Evolutionary conservation across 2,329 filamentous ascomycete genomes (phyloP).

Genomic region (Raffaelea albimanens): DNA sequence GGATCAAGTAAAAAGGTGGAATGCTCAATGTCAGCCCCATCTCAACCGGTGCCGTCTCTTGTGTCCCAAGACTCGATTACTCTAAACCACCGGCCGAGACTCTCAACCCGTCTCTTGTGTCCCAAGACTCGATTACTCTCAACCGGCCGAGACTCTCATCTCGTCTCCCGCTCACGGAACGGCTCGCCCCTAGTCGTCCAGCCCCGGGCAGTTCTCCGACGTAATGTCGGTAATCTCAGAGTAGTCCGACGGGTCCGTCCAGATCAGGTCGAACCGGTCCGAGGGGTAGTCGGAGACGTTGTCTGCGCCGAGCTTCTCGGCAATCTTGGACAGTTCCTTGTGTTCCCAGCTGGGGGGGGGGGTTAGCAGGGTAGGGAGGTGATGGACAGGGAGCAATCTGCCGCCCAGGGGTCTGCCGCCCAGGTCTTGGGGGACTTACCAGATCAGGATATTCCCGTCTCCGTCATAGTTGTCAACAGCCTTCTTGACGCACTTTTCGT

Average conservation of each 20-base stretch:
- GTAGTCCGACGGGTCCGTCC: conserved; percentile 45
- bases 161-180: no score
- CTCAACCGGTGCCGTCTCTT: no score
- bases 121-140: not conserved
- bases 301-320: conserved; percentile 38
- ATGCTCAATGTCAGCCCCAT: no score
- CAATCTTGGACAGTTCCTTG: conserved; percentile 40
- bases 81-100: no score
- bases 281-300: conserved; percentile 40
- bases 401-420: no score
- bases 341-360: conserved; percentile 24
- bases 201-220: conserved; percentile 43
- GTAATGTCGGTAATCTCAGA: conserved; percentile 30
- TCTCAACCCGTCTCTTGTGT: conserved; percentile 25
- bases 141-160: no score
- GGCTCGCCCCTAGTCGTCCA: conserved; percentile 26
- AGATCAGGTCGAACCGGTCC: conserved; percentile 44
- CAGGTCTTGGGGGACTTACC: no score
- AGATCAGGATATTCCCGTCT: conserved; percentile 49
- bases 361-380: not conserved
- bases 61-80: no score
- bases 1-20: no score
- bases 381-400: not conserved
- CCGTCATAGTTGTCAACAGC: conserved; percentile 37
- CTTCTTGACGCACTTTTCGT: conserved; percentile 42